Conservation (phyloP, 2,329 filamentous ascomycete species). For the Cladosporium oxysporum region DNA sequence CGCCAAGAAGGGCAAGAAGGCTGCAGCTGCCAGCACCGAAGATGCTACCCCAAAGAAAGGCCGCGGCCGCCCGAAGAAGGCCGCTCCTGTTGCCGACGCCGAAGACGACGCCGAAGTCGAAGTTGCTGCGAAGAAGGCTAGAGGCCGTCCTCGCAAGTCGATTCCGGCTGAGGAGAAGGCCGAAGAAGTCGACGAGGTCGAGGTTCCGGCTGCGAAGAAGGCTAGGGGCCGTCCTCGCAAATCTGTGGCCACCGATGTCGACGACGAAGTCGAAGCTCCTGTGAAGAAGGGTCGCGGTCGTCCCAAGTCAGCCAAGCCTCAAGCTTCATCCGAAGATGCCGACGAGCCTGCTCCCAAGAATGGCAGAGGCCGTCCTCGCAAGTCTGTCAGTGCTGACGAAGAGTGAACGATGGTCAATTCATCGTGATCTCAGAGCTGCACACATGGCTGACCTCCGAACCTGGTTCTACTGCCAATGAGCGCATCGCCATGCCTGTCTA, state of each 20-base stretch:
- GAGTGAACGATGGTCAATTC: background rate
- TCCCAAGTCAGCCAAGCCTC: constrained; percentile 23
- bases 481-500: background rate
- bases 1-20: constrained; percentile 31
- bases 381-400: constrained; percentile 11
- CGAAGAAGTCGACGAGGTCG: constrained; percentile 48
- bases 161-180: constrained; percentile 52
- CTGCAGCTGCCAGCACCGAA: constrained; percentile 24
- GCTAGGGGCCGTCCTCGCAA: constrained; percentile 26
- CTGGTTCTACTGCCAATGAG: background rate
- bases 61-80: constrained; percentile 23
- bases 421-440: background rate
- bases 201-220: constrained; percentile 39
- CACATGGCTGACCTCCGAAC: background rate
- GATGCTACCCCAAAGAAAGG: constrained; percentile 28
- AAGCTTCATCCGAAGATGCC: constrained; percentile 33
- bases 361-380: constrained; percentile 31
- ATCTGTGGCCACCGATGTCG: constrained; percentile 47
- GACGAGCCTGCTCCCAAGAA: constrained; percentile 40
- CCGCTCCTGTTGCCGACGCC: constrained; percentile 28
- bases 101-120: constrained; percentile 29
- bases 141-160: constrained; percentile 35
- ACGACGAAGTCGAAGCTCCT: constrained; percentile 35
- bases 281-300: constrained; percentile 29
- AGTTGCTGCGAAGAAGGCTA: constrained; percentile 23